Evolutionary conservation across 2,329 filamentous ascomycete species (phyloP).

Genomic region (Parastagonospora nodorum): DNA sequence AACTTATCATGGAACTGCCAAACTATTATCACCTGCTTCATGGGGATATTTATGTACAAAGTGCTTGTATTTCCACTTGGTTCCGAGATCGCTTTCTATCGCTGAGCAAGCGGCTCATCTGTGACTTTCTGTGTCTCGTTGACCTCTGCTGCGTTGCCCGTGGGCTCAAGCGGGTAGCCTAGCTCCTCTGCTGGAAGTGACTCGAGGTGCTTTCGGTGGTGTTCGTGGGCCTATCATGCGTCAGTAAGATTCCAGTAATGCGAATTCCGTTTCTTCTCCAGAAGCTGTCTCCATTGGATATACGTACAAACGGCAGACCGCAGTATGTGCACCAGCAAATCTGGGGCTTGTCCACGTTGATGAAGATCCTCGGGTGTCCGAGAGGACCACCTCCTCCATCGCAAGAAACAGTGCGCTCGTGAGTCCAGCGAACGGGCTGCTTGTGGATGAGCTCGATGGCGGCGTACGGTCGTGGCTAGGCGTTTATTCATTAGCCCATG

Average conservation of each 20-base stretch:
- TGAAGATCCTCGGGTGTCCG: conserved; percentile 92
- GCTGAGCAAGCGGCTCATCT: conserved; percentile 63
- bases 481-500: conserved; percentile 23
- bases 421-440: conserved; percentile 90
- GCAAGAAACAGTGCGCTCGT: conserved; percentile 80
- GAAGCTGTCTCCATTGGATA: conserved; percentile 11
- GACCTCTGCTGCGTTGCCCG: conserved; percentile 63
- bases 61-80: background rate
- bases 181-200: conserved; percentile 77
- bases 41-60: background rate
- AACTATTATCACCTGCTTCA: too few species aligned
- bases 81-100: conserved; percentile 48
- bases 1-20: too few species aligned
- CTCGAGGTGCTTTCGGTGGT: conserved; percentile 83
- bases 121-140: conserved; percentile 63
- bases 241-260: conserved; percentile 4
- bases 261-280: background rate
- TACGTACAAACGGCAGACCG: conserved; percentile 85
- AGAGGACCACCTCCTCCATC: conserved; percentile 90
- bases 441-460: conserved; percentile 97
- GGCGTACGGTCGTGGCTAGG: conserved; percentile 81
- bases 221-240: conserved; percentile 76
- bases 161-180: conserved; percentile 77
- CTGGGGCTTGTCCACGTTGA: conserved; percentile 97
- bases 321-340: conserved; percentile 92